Conservation (phyloP, 2,329 filamentous ascomycete species). For the Ceratocystis ficicola region DNA sequence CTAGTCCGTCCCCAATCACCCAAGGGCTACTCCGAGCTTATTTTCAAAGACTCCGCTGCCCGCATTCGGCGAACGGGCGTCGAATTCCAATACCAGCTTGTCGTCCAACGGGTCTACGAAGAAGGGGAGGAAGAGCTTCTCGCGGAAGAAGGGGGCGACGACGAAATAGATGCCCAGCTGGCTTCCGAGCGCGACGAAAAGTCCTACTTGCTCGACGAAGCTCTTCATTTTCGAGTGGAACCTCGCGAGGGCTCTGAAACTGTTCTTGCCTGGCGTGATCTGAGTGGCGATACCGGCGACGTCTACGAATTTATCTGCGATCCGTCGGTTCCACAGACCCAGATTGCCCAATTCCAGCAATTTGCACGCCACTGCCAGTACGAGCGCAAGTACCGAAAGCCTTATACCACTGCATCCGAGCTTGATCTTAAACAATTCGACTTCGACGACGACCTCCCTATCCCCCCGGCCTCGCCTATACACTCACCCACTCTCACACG, state of each 20-base stretch:
- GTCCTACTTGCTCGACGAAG: conserved; percentile 88
- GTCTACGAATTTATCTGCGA: conserved; percentile 98
- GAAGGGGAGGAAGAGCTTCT: conserved; percentile 90
- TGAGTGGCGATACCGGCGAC: conserved; percentile 86
- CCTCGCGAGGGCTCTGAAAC: conserved; percentile 68
- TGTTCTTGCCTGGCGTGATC: conserved; percentile 85
- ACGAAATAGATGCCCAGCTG: conserved; percentile 63
- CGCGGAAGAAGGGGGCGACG: conserved; percentile 77
- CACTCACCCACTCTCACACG: conserved; percentile 45
- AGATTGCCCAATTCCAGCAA: conserved; percentile 68
- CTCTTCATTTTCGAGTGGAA: conserved; percentile 75
- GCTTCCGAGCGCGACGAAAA: conserved; percentile 85
- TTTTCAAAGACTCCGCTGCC: conserved; percentile 93
- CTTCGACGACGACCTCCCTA: conserved; percentile 54
- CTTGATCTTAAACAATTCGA: conserved; percentile 71
- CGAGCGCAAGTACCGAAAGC: conserved; percentile 84
- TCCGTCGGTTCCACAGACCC: conserved; percentile 51
- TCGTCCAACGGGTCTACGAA: conserved; percentile 91
- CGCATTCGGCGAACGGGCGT: conserved; percentile 86
- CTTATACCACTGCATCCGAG: conserved; percentile 66
- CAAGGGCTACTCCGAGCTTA: conserved; percentile 96
- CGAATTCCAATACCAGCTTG: conserved; percentile 94
- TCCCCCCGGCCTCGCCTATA: conserved; percentile 51
- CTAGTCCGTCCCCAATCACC: conserved; percentile 88
- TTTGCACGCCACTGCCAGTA: conserved; percentile 89